These are phyloP conservation scores for Mitosporidium daphniae DNA, from an alignment of 371 early-diverging fungal genomes.

Conservation along the genomic window DNA sequence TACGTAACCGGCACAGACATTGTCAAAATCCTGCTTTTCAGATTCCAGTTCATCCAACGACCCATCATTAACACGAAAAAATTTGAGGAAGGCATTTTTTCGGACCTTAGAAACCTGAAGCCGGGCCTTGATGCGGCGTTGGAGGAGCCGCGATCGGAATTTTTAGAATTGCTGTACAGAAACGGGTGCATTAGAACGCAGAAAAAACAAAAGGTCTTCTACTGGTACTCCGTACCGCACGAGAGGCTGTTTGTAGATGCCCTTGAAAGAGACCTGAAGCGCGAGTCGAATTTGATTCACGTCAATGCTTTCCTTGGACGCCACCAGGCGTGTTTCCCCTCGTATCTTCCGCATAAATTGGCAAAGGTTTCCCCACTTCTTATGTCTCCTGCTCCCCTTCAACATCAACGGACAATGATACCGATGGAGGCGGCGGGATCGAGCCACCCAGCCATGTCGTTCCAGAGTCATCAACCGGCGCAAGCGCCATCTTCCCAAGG, in stretches of 20 bases:
- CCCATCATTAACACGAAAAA: slow-evolving; percentile 66
- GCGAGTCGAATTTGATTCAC: slow-evolving; percentile 29
- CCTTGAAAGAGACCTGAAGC: slow-evolving; percentile 79
- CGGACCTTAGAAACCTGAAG: slow-evolving; percentile 79
- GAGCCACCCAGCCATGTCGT: no score
- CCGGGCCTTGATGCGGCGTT: slow-evolving; percentile 79
- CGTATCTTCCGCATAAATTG: no score
- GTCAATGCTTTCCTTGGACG: no score
- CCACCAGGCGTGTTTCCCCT: no score
- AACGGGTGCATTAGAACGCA: slow-evolving; percentile 92
- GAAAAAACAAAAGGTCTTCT: slow-evolving; percentile 94
- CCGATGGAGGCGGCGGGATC: no score
- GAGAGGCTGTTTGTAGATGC: slow-evolving; percentile 86
- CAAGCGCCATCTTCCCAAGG: no score
- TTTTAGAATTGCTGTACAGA: slow-evolving; percentile 82
- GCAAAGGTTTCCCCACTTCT: no score
- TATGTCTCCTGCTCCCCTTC: no score
- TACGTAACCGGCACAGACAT: slow-evolving; percentile 82
- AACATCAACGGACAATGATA: no score
- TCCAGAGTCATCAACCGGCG: no score
- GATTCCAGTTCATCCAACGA: slow-evolving; percentile 52
- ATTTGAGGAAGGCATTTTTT: slow-evolving; percentile 96
- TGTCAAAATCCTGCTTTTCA: slow-evolving; percentile 60
- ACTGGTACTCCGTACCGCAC: slow-evolving; percentile 88
- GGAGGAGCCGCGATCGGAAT: slow-evolving; percentile 73